phyloP scores from a whole-genome alignment of 345 rosid species.

The Brassica nigra region DNA sequence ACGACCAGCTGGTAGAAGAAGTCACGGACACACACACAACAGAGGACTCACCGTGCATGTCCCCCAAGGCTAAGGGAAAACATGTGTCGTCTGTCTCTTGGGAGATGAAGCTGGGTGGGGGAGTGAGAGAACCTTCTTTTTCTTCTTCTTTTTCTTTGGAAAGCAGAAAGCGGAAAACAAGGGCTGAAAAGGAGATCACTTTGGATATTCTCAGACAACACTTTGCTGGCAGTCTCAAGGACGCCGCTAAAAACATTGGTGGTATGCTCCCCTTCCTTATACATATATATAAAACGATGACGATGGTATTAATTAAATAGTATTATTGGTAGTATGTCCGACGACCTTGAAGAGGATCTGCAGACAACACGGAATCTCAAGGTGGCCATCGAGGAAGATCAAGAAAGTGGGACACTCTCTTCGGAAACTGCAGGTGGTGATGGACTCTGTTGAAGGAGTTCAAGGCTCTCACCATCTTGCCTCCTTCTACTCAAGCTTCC shows the following conservation, averaged over 20 bases:
- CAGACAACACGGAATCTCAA: slow-evolving; percentile 80
- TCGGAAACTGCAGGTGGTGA: slow-evolving; percentile 72
- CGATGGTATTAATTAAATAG: too few relatives aligned
- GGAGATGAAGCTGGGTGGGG: slow-evolving; percentile 53
- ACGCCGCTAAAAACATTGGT: slow-evolving; percentile 91
- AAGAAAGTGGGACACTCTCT: slow-evolving; percentile 90
- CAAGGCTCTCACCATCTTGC: slow-evolving; percentile 76
- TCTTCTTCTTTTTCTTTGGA: slow-evolving; percentile 45
- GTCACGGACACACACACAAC: slow-evolving; percentile 37
- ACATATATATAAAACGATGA: too few relatives aligned
- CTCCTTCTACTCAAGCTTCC: slow-evolving; percentile 83
- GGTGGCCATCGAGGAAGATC: slow-evolving; percentile 97
- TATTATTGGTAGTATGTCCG: slow-evolving; percentile 79
- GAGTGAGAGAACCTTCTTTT: slow-evolving; percentile 28
- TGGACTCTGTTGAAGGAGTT: slow-evolving; percentile 78
- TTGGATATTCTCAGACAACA: slow-evolving; percentile 78
- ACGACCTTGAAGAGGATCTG: slow-evolving; percentile 94
- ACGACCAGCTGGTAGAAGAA: slow-evolving; percentile 54
- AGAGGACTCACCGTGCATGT: slow-evolving; percentile 37
- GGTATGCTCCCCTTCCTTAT: slow-evolving; percentile 48
- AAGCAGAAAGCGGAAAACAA: slow-evolving; percentile 58
- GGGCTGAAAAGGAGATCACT: slow-evolving; percentile 80
- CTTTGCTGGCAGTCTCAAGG: slow-evolving; percentile 95
- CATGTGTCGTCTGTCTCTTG: slow-evolving; percentile 53
- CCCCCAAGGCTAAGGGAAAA: slow-evolving; percentile 62